Percentiles rank a stretch among this genome's conserved stretches.
phyloP scores from a whole-genome alignment of 192 early-diverging fungal genomes.

The Rhizophagus sp. region DNA sequence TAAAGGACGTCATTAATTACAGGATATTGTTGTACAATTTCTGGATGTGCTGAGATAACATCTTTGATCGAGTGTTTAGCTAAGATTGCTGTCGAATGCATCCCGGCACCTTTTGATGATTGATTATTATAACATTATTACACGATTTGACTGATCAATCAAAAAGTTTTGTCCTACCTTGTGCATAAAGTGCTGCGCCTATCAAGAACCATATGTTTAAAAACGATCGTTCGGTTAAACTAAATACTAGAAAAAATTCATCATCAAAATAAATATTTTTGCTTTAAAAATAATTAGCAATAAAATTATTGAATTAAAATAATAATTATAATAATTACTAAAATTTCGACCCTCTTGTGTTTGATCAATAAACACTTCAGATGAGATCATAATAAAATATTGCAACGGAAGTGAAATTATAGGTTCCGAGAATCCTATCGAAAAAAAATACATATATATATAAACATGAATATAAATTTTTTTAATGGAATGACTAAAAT shows the following conservation, averaged over 20 bases:
- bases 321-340: background rate
- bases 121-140: too few species aligned
- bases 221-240: constrained; percentile 10
- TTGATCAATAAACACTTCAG: constrained; percentile 11
- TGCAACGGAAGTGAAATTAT: constrained; percentile 7
- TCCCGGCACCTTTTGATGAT: constrained; percentile 6
- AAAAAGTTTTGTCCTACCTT: background rate
- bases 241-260: background rate
- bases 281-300: background rate
- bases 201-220: constrained; percentile 14
- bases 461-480: background rate
- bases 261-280: background rate
- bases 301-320: background rate
- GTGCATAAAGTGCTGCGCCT: constrained; percentile 19
- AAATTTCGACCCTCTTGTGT: background rate
- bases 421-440: constrained; percentile 19
- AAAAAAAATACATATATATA: background rate
- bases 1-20: constrained; percentile 3
- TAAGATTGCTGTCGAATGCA: constrained; percentile 19
- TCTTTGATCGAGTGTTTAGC: constrained; percentile 41
- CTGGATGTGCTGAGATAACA: constrained; percentile 35
- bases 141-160: too few species aligned
- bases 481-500: background rate
- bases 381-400: constrained; percentile 8
- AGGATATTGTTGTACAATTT: constrained; percentile 40